These are phyloP conservation scores for Epichloe coenophiala DNA, from an alignment of 2,329 filamentous ascomycete species.

Conservation along the genomic window DNA sequence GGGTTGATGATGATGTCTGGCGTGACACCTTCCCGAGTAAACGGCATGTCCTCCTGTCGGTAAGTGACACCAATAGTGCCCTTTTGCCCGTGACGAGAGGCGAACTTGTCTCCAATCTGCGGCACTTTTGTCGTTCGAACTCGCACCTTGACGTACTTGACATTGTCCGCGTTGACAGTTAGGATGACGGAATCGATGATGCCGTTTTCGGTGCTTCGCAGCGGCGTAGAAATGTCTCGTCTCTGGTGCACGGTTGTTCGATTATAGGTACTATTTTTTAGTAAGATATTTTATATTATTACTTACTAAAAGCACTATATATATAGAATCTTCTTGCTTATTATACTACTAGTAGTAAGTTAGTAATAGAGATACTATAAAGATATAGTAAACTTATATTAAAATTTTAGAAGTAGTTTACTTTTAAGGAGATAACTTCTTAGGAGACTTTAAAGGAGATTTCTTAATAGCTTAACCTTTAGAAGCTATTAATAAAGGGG, in stretches of 20 bases:
- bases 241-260: slow-evolving; percentile 82
- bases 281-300: too few species aligned
- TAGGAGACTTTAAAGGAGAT: too few species aligned
- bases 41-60: slow-evolving; percentile 97
- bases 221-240: slow-evolving; percentile 86
- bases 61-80: slow-evolving; percentile 98
- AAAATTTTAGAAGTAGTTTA: too few species aligned
- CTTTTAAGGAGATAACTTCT: too few species aligned
- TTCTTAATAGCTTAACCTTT: too few species aligned
- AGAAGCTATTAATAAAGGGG: too few species aligned
- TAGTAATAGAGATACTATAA: too few species aligned
- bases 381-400: too few species aligned
- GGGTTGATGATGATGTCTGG: slow-evolving; percentile 98
- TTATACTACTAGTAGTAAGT: too few species aligned
- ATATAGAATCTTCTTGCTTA: too few species aligned
- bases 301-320: too few species aligned
- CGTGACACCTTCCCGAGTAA: slow-evolving; percentile 78
- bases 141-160: slow-evolving; percentile 93
- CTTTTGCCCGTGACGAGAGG: slow-evolving; percentile 93
- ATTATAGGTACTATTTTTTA: too few species aligned
- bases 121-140: slow-evolving; percentile 96
- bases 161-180: slow-evolving; percentile 86
- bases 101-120: slow-evolving; percentile 98
- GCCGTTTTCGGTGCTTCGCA: slow-evolving; percentile 91
- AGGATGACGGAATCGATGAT: slow-evolving; percentile 89